Percentiles rank a stretch among this genome's conserved stretches.
Evolutionary conservation across 2,329 filamentous ascomycete species (phyloP).

Genomic region (Fusarium chuoi): DNA sequence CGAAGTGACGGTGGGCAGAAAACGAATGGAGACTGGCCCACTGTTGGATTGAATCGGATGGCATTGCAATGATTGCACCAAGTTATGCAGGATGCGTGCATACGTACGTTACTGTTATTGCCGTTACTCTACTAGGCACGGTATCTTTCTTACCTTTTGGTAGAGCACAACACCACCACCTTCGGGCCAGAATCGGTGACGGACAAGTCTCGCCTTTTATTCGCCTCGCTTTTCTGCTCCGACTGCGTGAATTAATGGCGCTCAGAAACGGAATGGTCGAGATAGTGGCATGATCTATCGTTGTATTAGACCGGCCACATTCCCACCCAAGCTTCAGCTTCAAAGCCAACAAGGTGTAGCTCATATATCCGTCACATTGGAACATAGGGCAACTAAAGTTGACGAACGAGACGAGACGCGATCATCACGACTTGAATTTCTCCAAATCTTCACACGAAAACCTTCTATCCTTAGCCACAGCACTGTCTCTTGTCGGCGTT

Average conservation of each 20-base stretch:
- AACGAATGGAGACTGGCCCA: constrained; percentile 9
- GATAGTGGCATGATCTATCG: constrained; percentile 13
- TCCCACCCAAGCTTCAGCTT: not conserved
- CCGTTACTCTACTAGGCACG: not conserved
- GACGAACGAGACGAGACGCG: not conserved
- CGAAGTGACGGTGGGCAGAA: not conserved
- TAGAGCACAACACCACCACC: not conserved
- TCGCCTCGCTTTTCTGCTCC: not conserved
- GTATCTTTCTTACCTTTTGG: not conserved
- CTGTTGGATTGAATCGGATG: not conserved
- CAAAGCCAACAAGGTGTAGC: not conserved
- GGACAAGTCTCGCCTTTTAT: constrained; percentile 1
- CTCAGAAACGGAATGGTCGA: constrained; percentile 6
- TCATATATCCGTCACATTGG: not conserved
- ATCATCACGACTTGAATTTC: not conserved
- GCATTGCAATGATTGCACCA: not conserved
- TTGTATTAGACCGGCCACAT: not conserved
- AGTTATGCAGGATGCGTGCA: not conserved
- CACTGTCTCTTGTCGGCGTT: not conserved
- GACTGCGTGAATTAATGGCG: constrained; percentile 14
- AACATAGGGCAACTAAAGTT: not conserved
- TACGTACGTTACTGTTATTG: not conserved
- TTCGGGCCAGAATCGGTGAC: constrained; percentile 2
- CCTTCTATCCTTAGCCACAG: not conserved
- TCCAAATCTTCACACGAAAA: not conserved